These are phyloP conservation scores for Apiotrichum domesticum DNA, from an alignment of 1,284 basidiomycete genomes.

Conservation along the genomic window DNA sequence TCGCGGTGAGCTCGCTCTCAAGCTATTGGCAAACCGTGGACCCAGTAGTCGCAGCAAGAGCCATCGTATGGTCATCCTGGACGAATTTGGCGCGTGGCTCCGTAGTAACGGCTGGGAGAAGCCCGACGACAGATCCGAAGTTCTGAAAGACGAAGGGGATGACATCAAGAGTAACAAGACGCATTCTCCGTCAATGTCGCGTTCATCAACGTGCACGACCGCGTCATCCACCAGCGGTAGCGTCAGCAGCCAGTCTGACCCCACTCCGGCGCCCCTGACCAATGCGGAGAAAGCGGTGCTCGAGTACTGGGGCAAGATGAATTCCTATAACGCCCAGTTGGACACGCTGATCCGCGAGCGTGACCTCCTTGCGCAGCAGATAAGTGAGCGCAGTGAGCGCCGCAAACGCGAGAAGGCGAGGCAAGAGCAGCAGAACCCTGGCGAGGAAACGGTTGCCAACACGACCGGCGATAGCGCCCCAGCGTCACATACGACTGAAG, in stretches of 20 bases:
- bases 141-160: not conserved
- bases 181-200: not conserved
- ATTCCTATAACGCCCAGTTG: conserved; percentile 9
- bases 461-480: too few relatives aligned
- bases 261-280: conserved; percentile 1
- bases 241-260: too few relatives aligned
- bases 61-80: not conserved
- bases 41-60: not conserved
- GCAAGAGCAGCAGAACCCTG: too few relatives aligned
- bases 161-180: not conserved
- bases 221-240: not conserved
- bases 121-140: not conserved
- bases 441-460: too few relatives aligned
- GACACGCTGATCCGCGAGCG: not conserved
- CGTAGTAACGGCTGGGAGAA: not conserved
- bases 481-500: too few relatives aligned
- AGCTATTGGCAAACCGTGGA: not conserved
- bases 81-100: conserved; percentile 3
- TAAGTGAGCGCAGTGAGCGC: too few relatives aligned
- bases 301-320: conserved; percentile 21
- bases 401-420: too few relatives aligned
- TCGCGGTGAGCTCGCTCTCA: not conserved
- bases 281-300: conserved; percentile 11
- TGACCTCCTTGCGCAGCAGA: too few relatives aligned
- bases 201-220: not conserved